Percentiles rank a stretch among this genome's conserved stretches.
These are phyloP conservation scores for Cymbomonas tetramitiformis DNA, from an alignment of 139 green algal species.

Conservation along the genomic window DNA sequence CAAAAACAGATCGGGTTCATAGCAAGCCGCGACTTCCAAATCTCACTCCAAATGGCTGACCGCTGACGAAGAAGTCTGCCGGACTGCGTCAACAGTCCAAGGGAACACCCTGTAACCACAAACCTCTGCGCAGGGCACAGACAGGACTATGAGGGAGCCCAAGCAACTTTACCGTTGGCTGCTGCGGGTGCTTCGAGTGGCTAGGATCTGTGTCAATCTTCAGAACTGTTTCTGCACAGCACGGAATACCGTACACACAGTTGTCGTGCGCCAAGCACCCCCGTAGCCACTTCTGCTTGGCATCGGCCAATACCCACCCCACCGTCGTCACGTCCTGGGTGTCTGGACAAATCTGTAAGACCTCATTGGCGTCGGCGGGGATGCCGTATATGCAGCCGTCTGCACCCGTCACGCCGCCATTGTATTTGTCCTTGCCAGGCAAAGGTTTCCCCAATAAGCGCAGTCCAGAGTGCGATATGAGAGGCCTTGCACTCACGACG, in stretches of 20 bases:
- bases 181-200: no score
- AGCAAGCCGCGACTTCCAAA: no score
- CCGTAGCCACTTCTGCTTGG: conserved; percentile 15
- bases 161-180: no score
- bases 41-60: neutral
- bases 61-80: no score
- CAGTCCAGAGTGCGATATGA: no score
- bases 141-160: no score
- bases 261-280: neutral
- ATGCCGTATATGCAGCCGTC: conserved; percentile 3
- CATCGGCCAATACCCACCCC: neutral
- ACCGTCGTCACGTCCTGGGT: neutral
- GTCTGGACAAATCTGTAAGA: neutral
- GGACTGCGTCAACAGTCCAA: no score
- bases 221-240: conserved; percentile 3
- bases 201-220: neutral
- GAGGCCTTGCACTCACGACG: no score
- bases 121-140: no score
- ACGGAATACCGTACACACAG: conserved; percentile 18
- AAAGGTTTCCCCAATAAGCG: no score
- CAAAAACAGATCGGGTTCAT: no score
- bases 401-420: neutral
- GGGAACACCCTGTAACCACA: no score
- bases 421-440: conserved; percentile 15
- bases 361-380: conserved; percentile 1